Conservation (phyloP, 106 monocot species). For the Dendrobium chrysotoxum region DNA sequence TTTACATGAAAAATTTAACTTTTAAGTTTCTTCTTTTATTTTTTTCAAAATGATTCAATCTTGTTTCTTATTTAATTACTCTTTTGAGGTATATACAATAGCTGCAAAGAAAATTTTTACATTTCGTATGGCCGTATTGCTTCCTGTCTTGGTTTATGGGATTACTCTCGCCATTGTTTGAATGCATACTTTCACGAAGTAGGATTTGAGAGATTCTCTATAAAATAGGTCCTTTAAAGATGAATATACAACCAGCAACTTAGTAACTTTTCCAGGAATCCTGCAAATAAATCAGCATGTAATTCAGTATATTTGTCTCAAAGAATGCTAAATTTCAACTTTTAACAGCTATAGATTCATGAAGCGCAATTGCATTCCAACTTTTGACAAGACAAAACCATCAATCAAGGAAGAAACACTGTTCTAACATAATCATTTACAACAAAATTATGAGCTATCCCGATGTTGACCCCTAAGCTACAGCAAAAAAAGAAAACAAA, state of each 20-base stretch:
- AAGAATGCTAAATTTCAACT: background rate
- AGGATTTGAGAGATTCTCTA: background rate
- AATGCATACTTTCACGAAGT: background rate
- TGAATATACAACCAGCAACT: background rate
- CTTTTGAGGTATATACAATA: background rate
- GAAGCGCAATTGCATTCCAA: background rate
- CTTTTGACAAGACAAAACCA: background rate
- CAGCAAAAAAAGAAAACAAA: no score
- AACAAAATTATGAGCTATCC: background rate
- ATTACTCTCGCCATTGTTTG: background rate
- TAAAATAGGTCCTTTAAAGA: background rate
- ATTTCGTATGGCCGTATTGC: background rate
- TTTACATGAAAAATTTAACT: no score
- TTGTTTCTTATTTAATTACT: no score
- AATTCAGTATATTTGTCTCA: background rate
- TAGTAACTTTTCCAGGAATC: background rate
- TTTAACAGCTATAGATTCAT: background rate
- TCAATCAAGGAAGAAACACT: background rate
- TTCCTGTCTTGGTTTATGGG: background rate
- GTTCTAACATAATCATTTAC: background rate
- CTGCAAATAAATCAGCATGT: background rate
- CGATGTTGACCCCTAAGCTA: no score
- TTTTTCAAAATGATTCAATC: no score
- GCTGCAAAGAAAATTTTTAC: background rate
- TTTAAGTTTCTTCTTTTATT: no score